Evolutionary conservation across 495 filamentous ascomycete species (phyloP).

Genomic region (Aspergillus taichungensis): DNA sequence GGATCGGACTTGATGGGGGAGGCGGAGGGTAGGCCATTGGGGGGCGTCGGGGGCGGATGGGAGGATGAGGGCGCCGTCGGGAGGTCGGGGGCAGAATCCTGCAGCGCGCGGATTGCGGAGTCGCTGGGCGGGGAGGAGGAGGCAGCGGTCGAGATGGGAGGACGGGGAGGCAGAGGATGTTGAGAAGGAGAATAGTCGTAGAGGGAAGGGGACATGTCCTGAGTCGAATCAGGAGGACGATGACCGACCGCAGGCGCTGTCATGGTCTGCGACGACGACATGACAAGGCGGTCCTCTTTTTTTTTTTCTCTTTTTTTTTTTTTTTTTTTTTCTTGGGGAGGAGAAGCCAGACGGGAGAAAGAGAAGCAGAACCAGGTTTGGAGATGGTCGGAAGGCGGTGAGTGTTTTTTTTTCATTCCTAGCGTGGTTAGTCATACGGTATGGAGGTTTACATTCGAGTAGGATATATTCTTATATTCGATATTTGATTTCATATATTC

Average conservation of each 20-base stretch:
- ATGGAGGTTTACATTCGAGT: too few relatives aligned
- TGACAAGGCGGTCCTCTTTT: constrained; percentile 31
- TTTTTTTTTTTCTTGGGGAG: neutral
- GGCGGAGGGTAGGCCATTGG: constrained; percentile 24
- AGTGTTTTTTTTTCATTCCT: constrained; percentile 15
- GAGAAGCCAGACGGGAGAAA: constrained; percentile 5
- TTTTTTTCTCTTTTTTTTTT: neutral
- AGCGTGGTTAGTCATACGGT: neutral
- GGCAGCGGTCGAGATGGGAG: constrained; percentile 15
- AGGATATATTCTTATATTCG: too few relatives aligned
- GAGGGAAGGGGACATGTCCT: constrained; percentile 26
- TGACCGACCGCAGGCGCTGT: constrained; percentile 46
- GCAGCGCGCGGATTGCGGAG: constrained; percentile 39
- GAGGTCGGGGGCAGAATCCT: constrained; percentile 35
- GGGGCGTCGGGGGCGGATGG: constrained; percentile 3
- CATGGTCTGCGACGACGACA: constrained; percentile 50
- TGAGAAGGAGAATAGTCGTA: constrained; percentile 34
- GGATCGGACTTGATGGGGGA: constrained; percentile 30
- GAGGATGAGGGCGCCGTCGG: neutral
- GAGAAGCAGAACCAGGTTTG: constrained; percentile 13
- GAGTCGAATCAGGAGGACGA: constrained; percentile 40
- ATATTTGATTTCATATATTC: too few relatives aligned
- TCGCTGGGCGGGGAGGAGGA: constrained; percentile 32
- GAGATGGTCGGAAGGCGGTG: constrained; percentile 16
- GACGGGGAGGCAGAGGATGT: constrained; percentile 1